Evolutionary conservation across 2,329 filamentous ascomycete species (phyloP).

Genomic region (Madurella fahalii): DNA sequence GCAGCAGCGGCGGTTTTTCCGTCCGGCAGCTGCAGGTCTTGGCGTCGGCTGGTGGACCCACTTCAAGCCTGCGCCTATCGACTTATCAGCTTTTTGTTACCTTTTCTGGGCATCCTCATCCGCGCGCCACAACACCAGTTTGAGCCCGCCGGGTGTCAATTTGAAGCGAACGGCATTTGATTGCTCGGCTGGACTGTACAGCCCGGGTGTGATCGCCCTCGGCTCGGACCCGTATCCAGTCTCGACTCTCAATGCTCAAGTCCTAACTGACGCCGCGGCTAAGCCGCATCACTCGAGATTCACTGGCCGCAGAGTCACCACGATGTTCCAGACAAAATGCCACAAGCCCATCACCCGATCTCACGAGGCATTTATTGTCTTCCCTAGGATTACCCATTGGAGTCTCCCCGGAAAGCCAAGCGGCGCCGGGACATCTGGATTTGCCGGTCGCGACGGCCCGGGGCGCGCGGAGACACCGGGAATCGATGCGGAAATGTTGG

Average conservation of each 20-base stretch:
- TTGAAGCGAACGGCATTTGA: no score
- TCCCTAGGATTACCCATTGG: neutral
- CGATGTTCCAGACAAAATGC: neutral
- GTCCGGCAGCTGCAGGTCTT: slow-evolving; percentile 10
- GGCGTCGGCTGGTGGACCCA: slow-evolving; percentile 2
- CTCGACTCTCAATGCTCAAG: neutral
- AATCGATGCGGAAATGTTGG: neutral
- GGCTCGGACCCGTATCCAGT: no score
- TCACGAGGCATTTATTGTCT: no score
- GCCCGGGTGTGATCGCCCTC: no score
- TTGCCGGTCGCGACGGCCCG: neutral
- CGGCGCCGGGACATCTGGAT: neutral
- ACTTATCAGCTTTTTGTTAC: neutral
- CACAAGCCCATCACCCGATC: neutral
- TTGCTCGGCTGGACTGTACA: neutral
- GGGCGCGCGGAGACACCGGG: neutral
- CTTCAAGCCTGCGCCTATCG: neutral
- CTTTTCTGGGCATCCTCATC: no score
- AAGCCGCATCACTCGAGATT: neutral
- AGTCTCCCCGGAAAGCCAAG: neutral
- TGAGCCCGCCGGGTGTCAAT: no score
- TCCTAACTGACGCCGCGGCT: neutral
- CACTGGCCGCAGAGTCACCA: neutral
- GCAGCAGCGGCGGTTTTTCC: slow-evolving; percentile 13
- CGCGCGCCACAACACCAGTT: no score